phyloP scores from a whole-genome alignment of 1,139 yeast genomes.

The Zygosaccharomyces pseudobailii region DNA sequence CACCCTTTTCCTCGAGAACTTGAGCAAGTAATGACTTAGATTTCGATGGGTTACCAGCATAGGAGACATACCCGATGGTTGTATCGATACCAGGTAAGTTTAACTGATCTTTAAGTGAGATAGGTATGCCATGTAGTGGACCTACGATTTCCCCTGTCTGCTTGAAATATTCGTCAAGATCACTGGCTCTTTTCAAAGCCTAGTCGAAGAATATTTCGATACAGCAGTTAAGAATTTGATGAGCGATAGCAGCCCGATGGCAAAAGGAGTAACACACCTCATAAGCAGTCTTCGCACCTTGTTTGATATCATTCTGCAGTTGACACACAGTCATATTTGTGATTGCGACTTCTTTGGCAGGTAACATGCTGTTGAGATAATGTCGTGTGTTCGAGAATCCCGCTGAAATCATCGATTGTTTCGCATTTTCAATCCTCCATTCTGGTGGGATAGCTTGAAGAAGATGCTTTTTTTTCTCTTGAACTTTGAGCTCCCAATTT shows the following conservation, averaged over 20 bases:
- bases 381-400: conserved; percentile 30
- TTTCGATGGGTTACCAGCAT: conserved; percentile 29
- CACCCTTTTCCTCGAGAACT: conserved; percentile 44
- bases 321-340: conserved; percentile 31
- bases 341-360: conserved; percentile 34
- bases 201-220: conserved; percentile 39
- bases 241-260: conserved; percentile 47
- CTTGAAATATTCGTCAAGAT: conserved; percentile 40
- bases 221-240: conserved; percentile 47
- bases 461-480: conserved; percentile 19
- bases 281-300: conserved; percentile 21
- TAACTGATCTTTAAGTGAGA: conserved; percentile 50
- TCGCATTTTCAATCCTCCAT: conserved; percentile 21
- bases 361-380: conserved; percentile 30
- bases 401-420: conserved; percentile 7
- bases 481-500: conserved; percentile 23
- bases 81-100: conserved; percentile 43
- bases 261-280: conserved; percentile 35
- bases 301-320: too few species aligned
- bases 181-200: conserved; percentile 41
- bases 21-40: conserved; percentile 38
- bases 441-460: conserved; percentile 23
- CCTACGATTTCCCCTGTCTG: conserved; percentile 41
- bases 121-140: conserved; percentile 62
- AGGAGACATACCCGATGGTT: conserved; percentile 38